These are phyloP conservation scores for Glycine tomentella DNA, from an alignment of 306 rosid species.

Conservation along the genomic window DNA sequence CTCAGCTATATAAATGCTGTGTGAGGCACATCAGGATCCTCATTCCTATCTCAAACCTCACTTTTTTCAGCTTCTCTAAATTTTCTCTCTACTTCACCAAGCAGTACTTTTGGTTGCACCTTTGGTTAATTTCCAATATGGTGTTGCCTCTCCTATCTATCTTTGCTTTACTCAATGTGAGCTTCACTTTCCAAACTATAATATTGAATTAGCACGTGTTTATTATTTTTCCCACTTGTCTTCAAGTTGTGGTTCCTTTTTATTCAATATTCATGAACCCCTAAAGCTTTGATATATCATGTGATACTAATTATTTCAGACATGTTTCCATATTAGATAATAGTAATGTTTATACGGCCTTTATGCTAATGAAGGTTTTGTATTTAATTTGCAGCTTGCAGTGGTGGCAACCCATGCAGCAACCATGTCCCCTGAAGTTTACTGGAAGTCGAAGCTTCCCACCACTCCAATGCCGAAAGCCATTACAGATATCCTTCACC, in stretches of 20 bases:
- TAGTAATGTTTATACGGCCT: no score
- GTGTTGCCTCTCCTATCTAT: slow-evolving; percentile 44
- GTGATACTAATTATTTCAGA: neutral
- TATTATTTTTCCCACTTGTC: neutral
- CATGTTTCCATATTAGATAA: no score
- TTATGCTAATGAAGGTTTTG: neutral
- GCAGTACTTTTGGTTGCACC: neutral
- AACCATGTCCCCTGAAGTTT: slow-evolving; percentile 60
- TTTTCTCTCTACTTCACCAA: neutral
- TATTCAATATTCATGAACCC: neutral
- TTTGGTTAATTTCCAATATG: slow-evolving; percentile 47
- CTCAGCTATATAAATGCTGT: slow-evolving; percentile 35
- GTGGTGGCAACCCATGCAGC: slow-evolving; percentile 62
- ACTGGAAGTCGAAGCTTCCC: slow-evolving; percentile 75
- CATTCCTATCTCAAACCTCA: slow-evolving; percentile 5
- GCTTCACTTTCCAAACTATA: slow-evolving; percentile 23
- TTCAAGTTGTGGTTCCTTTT: neutral
- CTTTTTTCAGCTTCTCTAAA: slow-evolving; percentile 19
- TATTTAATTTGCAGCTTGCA: slow-evolving; percentile 51
- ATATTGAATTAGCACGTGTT: neutral
- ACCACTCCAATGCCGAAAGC: slow-evolving; percentile 52
- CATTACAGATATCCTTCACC: slow-evolving; percentile 58
- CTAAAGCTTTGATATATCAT: neutral
- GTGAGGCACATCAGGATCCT: slow-evolving; percentile 29
- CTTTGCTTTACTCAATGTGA: slow-evolving; percentile 56